Conservation (phyloP, 257 asterid species). For the Buddleja alternifolia region DNA sequence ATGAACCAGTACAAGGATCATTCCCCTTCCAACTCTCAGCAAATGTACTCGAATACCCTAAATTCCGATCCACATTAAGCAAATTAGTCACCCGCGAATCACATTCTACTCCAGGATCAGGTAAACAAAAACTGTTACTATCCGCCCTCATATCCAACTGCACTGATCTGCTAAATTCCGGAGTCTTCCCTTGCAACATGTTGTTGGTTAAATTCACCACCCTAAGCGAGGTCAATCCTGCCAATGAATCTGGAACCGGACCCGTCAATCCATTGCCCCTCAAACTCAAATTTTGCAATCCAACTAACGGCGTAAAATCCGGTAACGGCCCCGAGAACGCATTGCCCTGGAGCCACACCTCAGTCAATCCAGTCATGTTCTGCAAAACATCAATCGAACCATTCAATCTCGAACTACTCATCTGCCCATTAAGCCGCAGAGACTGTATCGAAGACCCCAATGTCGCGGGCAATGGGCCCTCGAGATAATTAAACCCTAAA, state of each 20-base stretch:
- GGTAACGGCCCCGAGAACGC: constrained; percentile 66
- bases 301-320: constrained; percentile 49
- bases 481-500: constrained; percentile 57
- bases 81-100: constrained; percentile 56
- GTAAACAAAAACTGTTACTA: constrained; percentile 60
- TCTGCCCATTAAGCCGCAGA: constrained; percentile 72
- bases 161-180: constrained; percentile 46
- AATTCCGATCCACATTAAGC: constrained; percentile 52
- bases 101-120: constrained; percentile 57
- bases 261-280: constrained; percentile 77
- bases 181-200: constrained; percentile 69
- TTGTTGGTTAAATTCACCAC: constrained; percentile 74
- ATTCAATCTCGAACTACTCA: constrained; percentile 41
- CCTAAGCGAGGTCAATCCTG: constrained; percentile 38
- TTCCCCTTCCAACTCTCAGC: constrained; percentile 68
- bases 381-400: constrained; percentile 57
- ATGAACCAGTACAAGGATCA: constrained; percentile 55
- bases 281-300: constrained; percentile 51
- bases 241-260: constrained; percentile 63
- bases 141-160: constrained; percentile 35
- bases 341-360: constrained; percentile 70
- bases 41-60: constrained; percentile 59
- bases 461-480: constrained; percentile 66
- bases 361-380: constrained; percentile 55
- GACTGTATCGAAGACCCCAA: constrained; percentile 55